Evolutionary conservation across 1,284 basidiomycete genomes (phyloP).

Genomic region (Fomes fomentarius): DNA sequence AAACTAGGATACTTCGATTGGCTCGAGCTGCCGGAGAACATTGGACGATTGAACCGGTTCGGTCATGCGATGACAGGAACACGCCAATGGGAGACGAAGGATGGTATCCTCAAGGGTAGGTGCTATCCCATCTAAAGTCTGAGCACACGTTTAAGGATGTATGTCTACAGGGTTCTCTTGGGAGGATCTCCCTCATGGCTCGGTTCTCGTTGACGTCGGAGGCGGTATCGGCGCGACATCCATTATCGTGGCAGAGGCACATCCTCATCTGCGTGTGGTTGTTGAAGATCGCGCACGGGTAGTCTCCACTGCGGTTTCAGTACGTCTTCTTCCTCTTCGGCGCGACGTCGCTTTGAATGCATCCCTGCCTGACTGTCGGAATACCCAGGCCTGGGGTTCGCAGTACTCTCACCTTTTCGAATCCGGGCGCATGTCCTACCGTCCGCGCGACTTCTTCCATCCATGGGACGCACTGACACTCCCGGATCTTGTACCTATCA

Average conservation of each 20-base stretch:
- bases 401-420: slow-evolving; percentile 25
- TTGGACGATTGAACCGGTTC: slow-evolving; percentile 24
- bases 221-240: slow-evolving; percentile 74
- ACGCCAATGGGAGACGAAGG: slow-evolving; percentile 26
- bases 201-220: slow-evolving; percentile 69
- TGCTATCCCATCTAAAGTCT: too few relatives aligned
- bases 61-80: slow-evolving; percentile 31
- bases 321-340: slow-evolving; percentile 20
- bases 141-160: too few relatives aligned
- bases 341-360: background rate
- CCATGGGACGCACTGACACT: slow-evolving; percentile 28
- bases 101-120: slow-evolving; percentile 27
- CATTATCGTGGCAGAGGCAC: slow-evolving; percentile 64
- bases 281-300: slow-evolving; percentile 71
- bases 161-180: slow-evolving; percentile 60
- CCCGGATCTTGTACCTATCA: background rate
- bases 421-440: slow-evolving; percentile 26
- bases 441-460: slow-evolving; percentile 69
- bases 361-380: background rate
- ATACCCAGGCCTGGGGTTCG: slow-evolving; percentile 27
- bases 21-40: slow-evolving; percentile 31
- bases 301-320: slow-evolving; percentile 61
- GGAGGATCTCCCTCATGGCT: slow-evolving; percentile 50
- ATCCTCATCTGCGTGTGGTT: slow-evolving; percentile 56
- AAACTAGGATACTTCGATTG: slow-evolving; percentile 28